Base-by-base conservation (phyloP, 768 basidiomycete genomes). In the Tylopilus subfusipes region DNA sequence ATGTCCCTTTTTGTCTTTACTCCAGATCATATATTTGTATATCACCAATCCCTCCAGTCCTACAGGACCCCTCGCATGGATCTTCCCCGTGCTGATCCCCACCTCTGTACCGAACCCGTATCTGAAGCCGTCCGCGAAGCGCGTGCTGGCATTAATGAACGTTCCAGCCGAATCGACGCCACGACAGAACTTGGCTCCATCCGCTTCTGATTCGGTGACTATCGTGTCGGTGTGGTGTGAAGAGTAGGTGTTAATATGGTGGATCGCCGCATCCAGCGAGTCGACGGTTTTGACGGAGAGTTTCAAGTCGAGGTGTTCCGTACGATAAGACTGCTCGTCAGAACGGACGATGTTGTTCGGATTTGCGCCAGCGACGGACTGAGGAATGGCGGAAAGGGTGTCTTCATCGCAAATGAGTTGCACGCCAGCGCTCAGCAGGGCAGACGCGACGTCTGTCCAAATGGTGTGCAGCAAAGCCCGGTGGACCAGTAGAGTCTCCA, bases 41-140 rank as follows among this genome's bases (percentile, higher is more conserved):
- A 86, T 97, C 38, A 94, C 89, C 59, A 97, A 76, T 2, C 93
- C 93, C 60, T 98, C 92, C 49, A 98, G 76, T 0, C 96, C 96
- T 2, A 98, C 96, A 0, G 97, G 97, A 4, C 97, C 97, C 39
- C 96, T 79, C 16, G 97, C 95, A 66, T 99, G 97, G 52, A 97
- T 96, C 66, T 90, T 85, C 1, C 96, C 95, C 0, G 97, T 99
- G 68, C 89, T 90, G 64, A 99, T 97, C 10, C 97, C 97, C 0
- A 99, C 96, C 72, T 98, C 97, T 5, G 97, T 95, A 3, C 97
- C 97, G 60, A 97, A 94, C 0, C 97, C 97, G 67, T 93, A 98
- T 56, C 96, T 74, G 73, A 95, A 97, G 13, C 97, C 96, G 70
- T 99, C 97, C 0, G 95, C 88, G 68, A 99, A 98, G 34, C 97